phyloP scores from a whole-genome alignment of 495 filamentous ascomycete genomes.

The Penicillium tannophilum region DNA sequence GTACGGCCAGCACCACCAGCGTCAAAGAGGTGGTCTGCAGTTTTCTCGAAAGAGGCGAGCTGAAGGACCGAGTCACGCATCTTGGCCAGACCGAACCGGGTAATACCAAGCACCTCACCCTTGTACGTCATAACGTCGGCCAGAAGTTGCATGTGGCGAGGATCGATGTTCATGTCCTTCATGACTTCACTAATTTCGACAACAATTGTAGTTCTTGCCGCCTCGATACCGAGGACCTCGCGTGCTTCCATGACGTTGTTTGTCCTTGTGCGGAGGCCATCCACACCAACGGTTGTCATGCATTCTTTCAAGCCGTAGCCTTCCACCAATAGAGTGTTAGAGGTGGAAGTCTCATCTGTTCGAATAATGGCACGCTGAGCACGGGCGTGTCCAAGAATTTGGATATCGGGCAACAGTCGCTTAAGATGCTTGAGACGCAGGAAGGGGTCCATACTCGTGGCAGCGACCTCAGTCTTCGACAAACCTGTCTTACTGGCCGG shows the following conservation, averaged over 20 bases:
- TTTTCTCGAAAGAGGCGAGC: slow-evolving; percentile 97
- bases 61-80: slow-evolving; percentile 95
- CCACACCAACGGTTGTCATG: slow-evolving; percentile 88
- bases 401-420: slow-evolving; percentile 73
- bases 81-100: slow-evolving; percentile 92
- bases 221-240: slow-evolving; percentile 96
- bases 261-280: slow-evolving; percentile 68
- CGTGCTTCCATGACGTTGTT: slow-evolving; percentile 91
- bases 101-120: slow-evolving; percentile 96
- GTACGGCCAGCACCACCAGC: slow-evolving; percentile 87
- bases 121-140: slow-evolving; percentile 99
- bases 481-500: slow-evolving; percentile 54
- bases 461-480: slow-evolving; percentile 56
- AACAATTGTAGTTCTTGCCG: slow-evolving; percentile 82
- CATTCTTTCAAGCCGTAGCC: slow-evolving; percentile 87
- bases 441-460: slow-evolving; percentile 67
- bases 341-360: slow-evolving; percentile 60
- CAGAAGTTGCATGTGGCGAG: slow-evolving; percentile 95
- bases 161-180: slow-evolving; percentile 93
- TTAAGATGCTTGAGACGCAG: slow-evolving; percentile 81
- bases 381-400: slow-evolving; percentile 84
- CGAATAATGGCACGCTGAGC: slow-evolving; percentile 89
- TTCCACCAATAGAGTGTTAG: slow-evolving; percentile 80
- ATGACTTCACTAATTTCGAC: slow-evolving; percentile 80
- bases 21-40: slow-evolving; percentile 95